Evolutionary conservation across 2,329 filamentous ascomycete genomes (phyloP).

Genomic region (Teratosphaeria viscida): DNA sequence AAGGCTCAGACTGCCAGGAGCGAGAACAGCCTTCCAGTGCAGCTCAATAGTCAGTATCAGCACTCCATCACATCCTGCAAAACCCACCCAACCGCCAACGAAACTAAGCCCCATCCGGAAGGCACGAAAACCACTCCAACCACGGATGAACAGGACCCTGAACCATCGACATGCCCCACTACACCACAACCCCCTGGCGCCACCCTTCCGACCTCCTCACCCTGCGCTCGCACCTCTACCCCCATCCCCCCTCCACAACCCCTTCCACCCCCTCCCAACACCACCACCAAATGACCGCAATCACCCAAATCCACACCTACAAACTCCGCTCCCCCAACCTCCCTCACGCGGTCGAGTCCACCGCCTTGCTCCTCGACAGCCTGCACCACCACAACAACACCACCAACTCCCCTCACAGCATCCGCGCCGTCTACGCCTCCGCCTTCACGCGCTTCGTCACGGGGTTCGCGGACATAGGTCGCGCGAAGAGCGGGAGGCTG

Average conservation of each 20-base stretch:
- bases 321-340: slow-evolving; percentile 58
- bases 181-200: slow-evolving; percentile 66
- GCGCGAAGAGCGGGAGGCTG: slow-evolving; percentile 51
- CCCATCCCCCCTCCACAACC: slow-evolving; percentile 16
- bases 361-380: slow-evolving; percentile 60
- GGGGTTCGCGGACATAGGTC: slow-evolving; percentile 64
- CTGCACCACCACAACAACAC: slow-evolving; percentile 49
- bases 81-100: not conserved
- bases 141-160: too few species aligned
- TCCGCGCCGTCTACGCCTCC: slow-evolving; percentile 60
- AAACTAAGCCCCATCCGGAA: not conserved
- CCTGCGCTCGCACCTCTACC: slow-evolving; percentile 57
- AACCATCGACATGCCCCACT: slow-evolving; percentile 49
- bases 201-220: slow-evolving; percentile 53
- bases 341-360: slow-evolving; percentile 70
- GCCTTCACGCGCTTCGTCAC: slow-evolving; percentile 65
- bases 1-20: too few species aligned
- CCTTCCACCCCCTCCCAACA: slow-evolving; percentile 13
- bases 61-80: too few species aligned
- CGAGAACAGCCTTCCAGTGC: not conserved
- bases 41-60: too few species aligned
- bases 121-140: not conserved
- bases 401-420: slow-evolving; percentile 40
- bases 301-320: slow-evolving; percentile 40
- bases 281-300: slow-evolving; percentile 22